Evolutionary conservation across 2,329 filamentous ascomycete genomes (phyloP).

Genomic region (Epichloe typhina): DNA sequence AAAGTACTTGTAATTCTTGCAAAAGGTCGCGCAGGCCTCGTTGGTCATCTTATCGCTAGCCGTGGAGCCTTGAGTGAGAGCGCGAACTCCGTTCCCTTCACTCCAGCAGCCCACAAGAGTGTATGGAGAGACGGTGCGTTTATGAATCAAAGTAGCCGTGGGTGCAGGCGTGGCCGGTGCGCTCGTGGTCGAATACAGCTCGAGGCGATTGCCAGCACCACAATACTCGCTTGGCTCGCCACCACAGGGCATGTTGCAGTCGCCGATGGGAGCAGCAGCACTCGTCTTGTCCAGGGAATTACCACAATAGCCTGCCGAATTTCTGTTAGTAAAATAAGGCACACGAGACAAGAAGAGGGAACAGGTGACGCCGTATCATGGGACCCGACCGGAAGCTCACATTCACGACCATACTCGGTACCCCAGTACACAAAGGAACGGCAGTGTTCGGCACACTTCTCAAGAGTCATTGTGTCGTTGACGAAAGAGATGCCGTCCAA

Average conservation of each 20-base stretch:
- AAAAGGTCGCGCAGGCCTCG: conserved; percentile 20
- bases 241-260: conserved; percentile 28
- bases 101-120: conserved; percentile 28
- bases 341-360: not conserved
- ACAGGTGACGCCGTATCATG: not conserved
- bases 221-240: conserved; percentile 29
- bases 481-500: conserved; percentile 26
- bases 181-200: conserved; percentile 29
- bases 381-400: conserved; percentile 16
- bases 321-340: not conserved
- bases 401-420: conserved; percentile 39
- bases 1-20: conserved; percentile 26
- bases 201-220: conserved; percentile 28
- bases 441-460: conserved; percentile 33
- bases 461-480: conserved; percentile 36
- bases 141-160: conserved; percentile 12
- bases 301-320: conserved; percentile 31
- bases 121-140: conserved; percentile 15
- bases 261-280: conserved; percentile 14
- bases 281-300: conserved; percentile 23
- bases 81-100: conserved; percentile 22
- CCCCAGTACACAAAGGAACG: conserved; percentile 34
- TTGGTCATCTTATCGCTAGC: conserved; percentile 19
- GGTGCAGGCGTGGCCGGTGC: conserved; percentile 18
- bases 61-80: conserved; percentile 18